A percentile compares a stretch with the other conserved stretches of the same genome.
phyloP scores from a whole-genome alignment of 257 asterid genomes.

The Gardenia jasminoides region DNA sequence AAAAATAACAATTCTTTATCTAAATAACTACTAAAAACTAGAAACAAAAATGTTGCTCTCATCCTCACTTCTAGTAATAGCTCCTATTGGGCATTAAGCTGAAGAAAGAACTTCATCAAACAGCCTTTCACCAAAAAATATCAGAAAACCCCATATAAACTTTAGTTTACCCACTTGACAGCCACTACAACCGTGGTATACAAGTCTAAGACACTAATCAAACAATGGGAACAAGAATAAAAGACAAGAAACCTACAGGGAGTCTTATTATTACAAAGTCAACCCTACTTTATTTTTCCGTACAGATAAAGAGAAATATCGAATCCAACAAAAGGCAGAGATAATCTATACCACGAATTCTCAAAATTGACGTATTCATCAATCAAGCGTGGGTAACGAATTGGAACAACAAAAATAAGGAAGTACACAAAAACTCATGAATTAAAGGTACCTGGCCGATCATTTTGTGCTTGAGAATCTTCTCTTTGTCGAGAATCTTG shows the following conservation, averaged over 20 bases:
- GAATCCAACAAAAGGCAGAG: not conserved
- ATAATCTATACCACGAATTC: not conserved
- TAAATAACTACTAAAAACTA: not conserved
- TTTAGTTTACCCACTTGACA: not conserved
- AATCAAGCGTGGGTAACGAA: too few species aligned
- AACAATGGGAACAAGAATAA: not conserved
- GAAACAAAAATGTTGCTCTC: not conserved
- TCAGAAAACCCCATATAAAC: not conserved
- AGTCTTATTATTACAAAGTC: not conserved
- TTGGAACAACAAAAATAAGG: too few species aligned
- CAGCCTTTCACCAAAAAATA: not conserved
- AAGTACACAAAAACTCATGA: not conserved
- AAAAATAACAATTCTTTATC: not conserved
- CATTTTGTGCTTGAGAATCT: conserved; percentile 91
- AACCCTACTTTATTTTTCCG: not conserved
- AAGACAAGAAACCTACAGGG: not conserved
- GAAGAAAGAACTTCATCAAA: not conserved
- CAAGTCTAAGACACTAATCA: not conserved
- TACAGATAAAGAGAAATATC: not conserved
- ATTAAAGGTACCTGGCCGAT: conserved; percentile 57
- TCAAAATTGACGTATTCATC: not conserved
- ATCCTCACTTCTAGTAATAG: not conserved
- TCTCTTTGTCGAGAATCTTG: conserved; percentile 93
- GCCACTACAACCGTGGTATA: not conserved
- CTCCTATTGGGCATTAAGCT: not conserved